Evolutionary conservation across 257 asterid species (phyloP), one percentile per base, ranked within the genome.

Genomic region (Nicotiana sylvestris): DNA sequence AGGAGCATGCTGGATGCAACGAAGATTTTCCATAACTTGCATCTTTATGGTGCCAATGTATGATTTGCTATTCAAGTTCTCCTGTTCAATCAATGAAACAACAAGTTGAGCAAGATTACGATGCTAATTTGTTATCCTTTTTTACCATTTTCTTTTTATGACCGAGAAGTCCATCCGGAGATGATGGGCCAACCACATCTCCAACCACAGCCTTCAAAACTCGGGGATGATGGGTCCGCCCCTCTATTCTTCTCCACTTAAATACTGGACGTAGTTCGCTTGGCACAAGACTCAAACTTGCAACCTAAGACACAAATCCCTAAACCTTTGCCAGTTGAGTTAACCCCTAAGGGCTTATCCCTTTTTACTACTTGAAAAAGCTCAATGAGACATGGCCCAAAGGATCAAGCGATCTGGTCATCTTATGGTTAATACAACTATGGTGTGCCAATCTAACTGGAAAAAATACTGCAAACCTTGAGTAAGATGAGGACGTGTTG

Each of bases 1-100:
- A 49, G 99, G 98, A 86, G 99, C 98, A 88, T 94, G 98, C 83
- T 96, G 98, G 87, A 96, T 92, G 89, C 89, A 85, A 53, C 97
- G 94, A 65, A 96, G 97, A 90, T 91, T 96, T 86, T 94, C 98
- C 86, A 94, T 85, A 30, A 96, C 99, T 84, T 92, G 97, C 87
- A 89, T 94, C 83, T 92, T 90, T 89, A 96, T 93, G 53, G 93
- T 85, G 91, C 94, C 88, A 76, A 96, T 89, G 87, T 96, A 94
- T 17, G 99, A 92, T 86, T 95, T 94, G 90, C 97, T 94, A 83
- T 96, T 96, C 85, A 90, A 82, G 85, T 96, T 96, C 89, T 96
- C 98, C 99, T 96, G 94, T 88, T 68, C 87, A 87, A 87, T 84
- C 81, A 91, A 81, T 85, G 62, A 74, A 74, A 51, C 43, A 27